Evolutionary conservation across 208 protist genomes (phyloP), one percentile per base, ranked within the genome.

Genomic region (Spironucleus salmonicida): DNA sequence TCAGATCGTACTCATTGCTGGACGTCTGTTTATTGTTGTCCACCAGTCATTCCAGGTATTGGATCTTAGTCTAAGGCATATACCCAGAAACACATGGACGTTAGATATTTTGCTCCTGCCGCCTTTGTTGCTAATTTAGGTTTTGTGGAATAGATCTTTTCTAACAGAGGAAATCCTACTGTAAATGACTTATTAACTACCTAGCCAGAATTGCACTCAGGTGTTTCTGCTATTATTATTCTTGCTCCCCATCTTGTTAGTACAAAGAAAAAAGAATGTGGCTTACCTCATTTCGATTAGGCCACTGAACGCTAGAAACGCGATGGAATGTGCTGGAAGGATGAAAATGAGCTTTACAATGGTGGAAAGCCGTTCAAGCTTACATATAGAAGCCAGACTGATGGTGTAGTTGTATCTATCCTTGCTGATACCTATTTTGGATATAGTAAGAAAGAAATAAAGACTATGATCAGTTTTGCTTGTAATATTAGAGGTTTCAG

Each of bases 371-470:
- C 83, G 0, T 86, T 86, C 45, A 86, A 86, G 68, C 41, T 86
- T 29, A 59, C n/a, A 29, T n/a, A 19, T 15, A 57, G 83, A n/a
- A 71, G 58, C 29, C 62, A 49, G 4, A 15, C 19, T 9, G 58
- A 69, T 19, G 83, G 83, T 58, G 42, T 81, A 0, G 41, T 80
- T 40, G 27, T 83, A 29, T 85, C 81, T 19, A 62, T 86, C 13
- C 76, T 86, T 41, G 81, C 83, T 26, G 83, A 84, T 58, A 82
- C 76, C 49, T 86, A 86, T 41, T 85, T 84, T 45, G 83, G 83
- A 7, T 86, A 86, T 62, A 77, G 62, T 40, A 86, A 86, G 71
- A 86, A 86, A 42, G 81, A 85, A 53, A 68, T 83, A 58, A 86
- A 86, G 57, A 81, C 81, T 0, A 59, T 80, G 41, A 58, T 86